A percentile compares a stretch with the other conserved stretches of the same genome.
phyloP scores from a whole-genome alignment of 2,329 filamentous ascomycete genomes.

The Colletotrichum sp. region DNA sequence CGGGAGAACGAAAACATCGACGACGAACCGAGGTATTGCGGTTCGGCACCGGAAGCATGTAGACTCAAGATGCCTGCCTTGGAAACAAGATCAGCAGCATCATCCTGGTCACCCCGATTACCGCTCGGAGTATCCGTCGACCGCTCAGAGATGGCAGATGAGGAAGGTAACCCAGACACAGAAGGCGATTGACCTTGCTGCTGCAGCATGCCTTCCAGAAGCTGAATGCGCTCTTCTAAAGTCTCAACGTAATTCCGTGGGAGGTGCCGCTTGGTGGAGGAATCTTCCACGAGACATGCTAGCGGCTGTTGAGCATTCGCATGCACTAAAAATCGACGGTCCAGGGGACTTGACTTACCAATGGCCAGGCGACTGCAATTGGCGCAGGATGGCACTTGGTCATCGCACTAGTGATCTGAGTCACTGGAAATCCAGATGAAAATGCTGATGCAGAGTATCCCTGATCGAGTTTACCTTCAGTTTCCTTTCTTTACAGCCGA shows the following conservation, averaged over 20 bases:
- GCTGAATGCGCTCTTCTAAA: conserved; percentile 29
- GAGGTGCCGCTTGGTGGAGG: conserved; percentile 26
- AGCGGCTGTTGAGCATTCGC: background rate
- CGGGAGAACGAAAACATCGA: conserved; percentile 32
- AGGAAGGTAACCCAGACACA: background rate
- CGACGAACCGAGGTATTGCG: conserved; percentile 31
- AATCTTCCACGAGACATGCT: conserved; percentile 31
- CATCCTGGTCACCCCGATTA: background rate
- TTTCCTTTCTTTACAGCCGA: background rate
- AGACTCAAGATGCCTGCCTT: background rate
- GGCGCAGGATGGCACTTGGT: background rate
- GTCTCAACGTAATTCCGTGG: conserved; percentile 35
- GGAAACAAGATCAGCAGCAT: background rate
- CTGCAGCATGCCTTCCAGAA: conserved; percentile 24
- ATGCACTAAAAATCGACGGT: background rate
- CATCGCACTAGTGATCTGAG: background rate
- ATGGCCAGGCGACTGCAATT: background rate
- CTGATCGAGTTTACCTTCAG: background rate
- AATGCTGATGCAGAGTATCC: background rate
- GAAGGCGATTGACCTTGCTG: background rate
- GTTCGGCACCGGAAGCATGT: conserved; percentile 20
- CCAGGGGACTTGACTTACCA: background rate
- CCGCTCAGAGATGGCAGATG: background rate
- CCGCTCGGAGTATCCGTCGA: too few species aligned
- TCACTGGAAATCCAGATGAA: background rate